Evolutionary conservation across 495 filamentous ascomycete species (phyloP).

Genomic region (Platismatia glauca): DNA sequence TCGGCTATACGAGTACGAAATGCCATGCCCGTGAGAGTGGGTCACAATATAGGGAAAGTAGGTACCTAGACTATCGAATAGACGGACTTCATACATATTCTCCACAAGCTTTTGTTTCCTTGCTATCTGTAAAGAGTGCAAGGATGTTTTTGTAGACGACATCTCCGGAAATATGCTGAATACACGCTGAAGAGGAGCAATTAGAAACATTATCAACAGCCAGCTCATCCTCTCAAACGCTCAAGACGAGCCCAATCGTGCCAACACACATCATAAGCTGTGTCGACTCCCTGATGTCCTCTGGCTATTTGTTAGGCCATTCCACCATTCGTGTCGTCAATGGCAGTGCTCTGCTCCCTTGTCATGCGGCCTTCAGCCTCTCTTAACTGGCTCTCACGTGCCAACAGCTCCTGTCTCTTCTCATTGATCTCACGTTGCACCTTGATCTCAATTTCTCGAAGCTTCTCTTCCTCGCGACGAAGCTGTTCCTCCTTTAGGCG

Average conservation of each 20-base stretch:
- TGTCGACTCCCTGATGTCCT: too few relatives aligned
- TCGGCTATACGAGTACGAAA: neutral
- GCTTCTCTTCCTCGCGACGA: conserved; percentile 97
- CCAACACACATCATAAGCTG: neutral
- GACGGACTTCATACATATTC: too few relatives aligned
- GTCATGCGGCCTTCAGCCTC: conserved; percentile 84
- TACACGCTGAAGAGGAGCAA: conserved; percentile 15
- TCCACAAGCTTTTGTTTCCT: neutral
- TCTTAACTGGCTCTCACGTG: conserved; percentile 93
- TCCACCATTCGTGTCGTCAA: conserved; percentile 42
- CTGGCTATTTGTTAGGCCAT: conserved; percentile 14
- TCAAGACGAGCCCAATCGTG: neutral
- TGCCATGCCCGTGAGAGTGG: too few relatives aligned
- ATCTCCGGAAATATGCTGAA: neutral
- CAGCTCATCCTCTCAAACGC: neutral
- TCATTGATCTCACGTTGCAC: conserved; percentile 99
- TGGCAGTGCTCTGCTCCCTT: conserved; percentile 50
- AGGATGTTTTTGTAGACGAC: conserved; percentile 1
- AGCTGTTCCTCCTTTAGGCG: conserved; percentile 99
- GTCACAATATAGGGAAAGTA: too few relatives aligned
- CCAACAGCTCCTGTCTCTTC: conserved; percentile 96
- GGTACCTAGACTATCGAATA: too few relatives aligned
- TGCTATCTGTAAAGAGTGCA: neutral
- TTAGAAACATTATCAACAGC: conserved; percentile 10
- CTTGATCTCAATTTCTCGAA: conserved; percentile 97